Evolutionary conservation across 352 stramenopile genomes (phyloP).

Genomic region (Phytophthora idaei): DNA sequence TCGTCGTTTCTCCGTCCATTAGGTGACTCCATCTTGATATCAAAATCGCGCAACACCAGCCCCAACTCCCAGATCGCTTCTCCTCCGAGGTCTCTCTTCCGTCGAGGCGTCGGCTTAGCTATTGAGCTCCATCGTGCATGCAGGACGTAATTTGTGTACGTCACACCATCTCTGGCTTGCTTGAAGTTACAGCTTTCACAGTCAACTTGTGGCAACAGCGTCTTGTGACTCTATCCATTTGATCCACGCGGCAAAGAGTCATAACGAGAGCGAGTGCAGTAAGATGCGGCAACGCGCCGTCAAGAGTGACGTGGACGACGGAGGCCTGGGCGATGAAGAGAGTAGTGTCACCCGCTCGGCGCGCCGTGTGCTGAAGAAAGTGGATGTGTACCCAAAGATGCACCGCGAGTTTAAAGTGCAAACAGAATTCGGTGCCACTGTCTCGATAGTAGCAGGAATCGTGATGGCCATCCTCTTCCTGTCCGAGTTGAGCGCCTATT

Average conservation of each 20-base stretch:
- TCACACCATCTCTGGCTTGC: constrained; percentile 14
- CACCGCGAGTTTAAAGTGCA: constrained; percentile 96
- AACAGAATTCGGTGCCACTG: constrained; percentile 91
- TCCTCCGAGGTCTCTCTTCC: constrained; percentile 7
- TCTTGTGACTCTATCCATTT: constrained; percentile 6
- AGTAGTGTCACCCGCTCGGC: constrained; percentile 50
- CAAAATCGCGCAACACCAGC: background rate
- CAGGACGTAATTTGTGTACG: constrained; percentile 1
- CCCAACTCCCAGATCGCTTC: background rate
- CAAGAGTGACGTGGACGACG: constrained; percentile 70
- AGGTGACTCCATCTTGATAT: constrained; percentile 6
- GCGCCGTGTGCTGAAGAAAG: constrained; percentile 72
- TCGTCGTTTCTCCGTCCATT: background rate
- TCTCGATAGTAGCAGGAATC: constrained; percentile 22
- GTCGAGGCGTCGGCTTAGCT: constrained; percentile 16
- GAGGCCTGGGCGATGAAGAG: constrained; percentile 38
- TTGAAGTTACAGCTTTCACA: constrained; percentile 3
- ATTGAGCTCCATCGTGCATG: constrained; percentile 15
- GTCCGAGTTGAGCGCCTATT: constrained; percentile 84
- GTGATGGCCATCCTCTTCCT: constrained; percentile 37
- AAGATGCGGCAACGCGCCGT: constrained; percentile 63
- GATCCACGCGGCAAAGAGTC: constrained; percentile 25
- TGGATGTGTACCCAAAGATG: constrained; percentile 96
- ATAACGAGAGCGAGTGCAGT: constrained; percentile 1
- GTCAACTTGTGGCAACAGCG: background rate